phyloP scores from a whole-genome alignment of 495 filamentous ascomycete species.

The Hypoxylon trugodes region DNA sequence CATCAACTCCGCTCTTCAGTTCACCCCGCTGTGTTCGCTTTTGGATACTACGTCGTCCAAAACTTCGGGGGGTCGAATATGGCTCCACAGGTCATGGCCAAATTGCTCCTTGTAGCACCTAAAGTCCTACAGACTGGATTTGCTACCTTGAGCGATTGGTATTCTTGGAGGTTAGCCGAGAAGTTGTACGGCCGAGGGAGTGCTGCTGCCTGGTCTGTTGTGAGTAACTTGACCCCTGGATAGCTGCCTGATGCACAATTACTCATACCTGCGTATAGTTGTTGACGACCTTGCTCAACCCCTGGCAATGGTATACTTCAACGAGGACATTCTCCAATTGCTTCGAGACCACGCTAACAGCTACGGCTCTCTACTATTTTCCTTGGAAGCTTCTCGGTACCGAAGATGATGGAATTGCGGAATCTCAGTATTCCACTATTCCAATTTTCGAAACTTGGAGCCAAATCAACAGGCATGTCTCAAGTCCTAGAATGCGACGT shows the following conservation, averaged over 20 bases:
- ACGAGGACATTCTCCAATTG: slow-evolving; percentile 94
- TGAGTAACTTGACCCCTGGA: slow-evolving; percentile 50
- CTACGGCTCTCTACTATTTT: slow-evolving; percentile 82
- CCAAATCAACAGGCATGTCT: slow-evolving; percentile 45
- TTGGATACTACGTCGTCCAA: slow-evolving; percentile 71
- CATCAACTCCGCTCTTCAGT: slow-evolving; percentile 91
- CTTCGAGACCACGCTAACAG: slow-evolving; percentile 86
- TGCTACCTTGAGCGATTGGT: slow-evolving; percentile 83
- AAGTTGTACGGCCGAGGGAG: slow-evolving; percentile 73
- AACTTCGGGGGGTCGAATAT: slow-evolving; percentile 36
- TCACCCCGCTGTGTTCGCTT: slow-evolving; percentile 85
- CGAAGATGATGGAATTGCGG: slow-evolving; percentile 43
- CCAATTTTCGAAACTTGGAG: slow-evolving; percentile 36
- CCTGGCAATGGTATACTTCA: slow-evolving; percentile 97
- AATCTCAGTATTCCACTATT: slow-evolving; percentile 34
- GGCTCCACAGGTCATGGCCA: slow-evolving; percentile 34
- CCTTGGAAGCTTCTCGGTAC: slow-evolving; percentile 72
- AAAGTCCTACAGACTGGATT: slow-evolving; percentile 79
- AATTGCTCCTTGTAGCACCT: slow-evolving; percentile 70
- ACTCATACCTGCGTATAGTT: slow-evolving; percentile 53
- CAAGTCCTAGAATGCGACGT: not conserved
- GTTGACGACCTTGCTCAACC: slow-evolving; percentile 77
- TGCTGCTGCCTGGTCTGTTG: slow-evolving; percentile 71
- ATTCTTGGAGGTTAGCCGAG: slow-evolving; percentile 84
- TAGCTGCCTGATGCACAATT: not conserved